Conservation (phyloP, 129 eudicot genomes). For the Smallanthus sonchifolius region DNA sequence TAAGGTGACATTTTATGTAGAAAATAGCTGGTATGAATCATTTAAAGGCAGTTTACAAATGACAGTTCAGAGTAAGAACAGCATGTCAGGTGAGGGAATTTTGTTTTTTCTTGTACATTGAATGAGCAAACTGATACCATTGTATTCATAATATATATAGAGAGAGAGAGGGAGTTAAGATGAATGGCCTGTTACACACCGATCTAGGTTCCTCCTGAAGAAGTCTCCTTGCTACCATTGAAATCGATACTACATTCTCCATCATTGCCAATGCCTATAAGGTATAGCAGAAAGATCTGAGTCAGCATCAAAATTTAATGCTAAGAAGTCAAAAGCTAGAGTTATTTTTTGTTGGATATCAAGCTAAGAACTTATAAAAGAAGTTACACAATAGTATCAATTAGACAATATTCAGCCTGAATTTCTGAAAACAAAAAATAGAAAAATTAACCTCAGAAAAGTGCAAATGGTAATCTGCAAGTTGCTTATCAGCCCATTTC, state of each 20-base stretch:
- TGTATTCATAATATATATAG: neutral
- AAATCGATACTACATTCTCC: slow-evolving; percentile 71
- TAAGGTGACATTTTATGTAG: neutral
- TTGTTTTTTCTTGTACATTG: neutral
- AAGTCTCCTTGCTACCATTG: slow-evolving; percentile 83
- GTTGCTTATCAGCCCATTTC: slow-evolving; percentile 92
- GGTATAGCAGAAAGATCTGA: neutral
- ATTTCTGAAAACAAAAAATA: neutral
- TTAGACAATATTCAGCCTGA: slow-evolving; percentile 11
- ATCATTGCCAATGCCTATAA: slow-evolving; percentile 65
- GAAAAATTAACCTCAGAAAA: slow-evolving; percentile 65
- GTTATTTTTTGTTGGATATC: neutral
- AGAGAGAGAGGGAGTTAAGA: neutral
- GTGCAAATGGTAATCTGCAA: slow-evolving; percentile 83
- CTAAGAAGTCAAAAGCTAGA: slow-evolving; percentile 16
- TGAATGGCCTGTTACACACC: slow-evolving; percentile 40
- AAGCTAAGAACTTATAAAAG: slow-evolving; percentile 2
- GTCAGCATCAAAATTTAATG: neutral
- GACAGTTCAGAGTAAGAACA: slow-evolving; percentile 6
- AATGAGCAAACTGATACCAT: neutral
- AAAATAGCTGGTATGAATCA: slow-evolving; percentile 6
- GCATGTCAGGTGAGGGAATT: neutral
- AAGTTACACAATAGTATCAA: neutral
- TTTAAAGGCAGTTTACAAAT: neutral
- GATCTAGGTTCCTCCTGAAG: slow-evolving; percentile 85